phyloP scores from a whole-genome alignment of 352 stramenopile genomes.

The Pythium apleroticum region DNA sequence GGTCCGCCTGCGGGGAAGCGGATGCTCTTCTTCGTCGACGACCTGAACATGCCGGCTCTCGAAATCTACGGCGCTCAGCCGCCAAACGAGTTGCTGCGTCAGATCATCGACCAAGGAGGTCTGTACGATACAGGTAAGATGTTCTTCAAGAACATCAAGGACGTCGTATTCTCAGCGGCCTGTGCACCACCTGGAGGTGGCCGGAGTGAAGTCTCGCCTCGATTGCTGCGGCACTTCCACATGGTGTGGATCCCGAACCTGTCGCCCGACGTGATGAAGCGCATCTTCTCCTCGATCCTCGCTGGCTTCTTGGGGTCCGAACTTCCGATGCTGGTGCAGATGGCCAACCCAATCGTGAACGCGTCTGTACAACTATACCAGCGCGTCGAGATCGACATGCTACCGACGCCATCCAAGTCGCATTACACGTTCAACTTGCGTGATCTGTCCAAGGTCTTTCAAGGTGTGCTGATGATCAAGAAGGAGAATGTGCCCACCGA shows the following conservation, averaged over 20 bases:
- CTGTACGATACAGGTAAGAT: slow-evolving; percentile 93
- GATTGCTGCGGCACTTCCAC: slow-evolving; percentile 89
- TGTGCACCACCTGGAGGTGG: slow-evolving; percentile 87
- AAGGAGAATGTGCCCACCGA: slow-evolving; percentile 69
- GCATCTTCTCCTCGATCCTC: slow-evolving; percentile 91
- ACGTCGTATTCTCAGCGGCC: slow-evolving; percentile 82
- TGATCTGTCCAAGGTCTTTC: slow-evolving; percentile 93
- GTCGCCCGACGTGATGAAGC: slow-evolving; percentile 74
- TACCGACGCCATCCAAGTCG: slow-evolving; percentile 90
- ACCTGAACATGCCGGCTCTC: slow-evolving; percentile 92
- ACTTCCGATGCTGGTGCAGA: slow-evolving; percentile 66
- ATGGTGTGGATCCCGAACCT: slow-evolving; percentile 92
- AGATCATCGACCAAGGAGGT: slow-evolving; percentile 89
- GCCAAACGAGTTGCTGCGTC: slow-evolving; percentile 89
- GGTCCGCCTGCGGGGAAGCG: slow-evolving; percentile 71
- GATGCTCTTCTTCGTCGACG: slow-evolving; percentile 91
- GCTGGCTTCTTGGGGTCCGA: slow-evolving; percentile 78
- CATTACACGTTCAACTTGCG: slow-evolving; percentile 95
- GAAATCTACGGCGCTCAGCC: slow-evolving; percentile 93
- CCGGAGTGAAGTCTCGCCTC: slow-evolving; percentile 83
- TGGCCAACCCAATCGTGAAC: slow-evolving; percentile 80
- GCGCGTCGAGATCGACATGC: slow-evolving; percentile 84
- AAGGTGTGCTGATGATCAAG: slow-evolving; percentile 92
- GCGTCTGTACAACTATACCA: slow-evolving; percentile 90
- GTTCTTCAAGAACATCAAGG: slow-evolving; percentile 92